Conservation (phyloP, 768 basidiomycete species). For the Naganishia vishniacii region DNA sequence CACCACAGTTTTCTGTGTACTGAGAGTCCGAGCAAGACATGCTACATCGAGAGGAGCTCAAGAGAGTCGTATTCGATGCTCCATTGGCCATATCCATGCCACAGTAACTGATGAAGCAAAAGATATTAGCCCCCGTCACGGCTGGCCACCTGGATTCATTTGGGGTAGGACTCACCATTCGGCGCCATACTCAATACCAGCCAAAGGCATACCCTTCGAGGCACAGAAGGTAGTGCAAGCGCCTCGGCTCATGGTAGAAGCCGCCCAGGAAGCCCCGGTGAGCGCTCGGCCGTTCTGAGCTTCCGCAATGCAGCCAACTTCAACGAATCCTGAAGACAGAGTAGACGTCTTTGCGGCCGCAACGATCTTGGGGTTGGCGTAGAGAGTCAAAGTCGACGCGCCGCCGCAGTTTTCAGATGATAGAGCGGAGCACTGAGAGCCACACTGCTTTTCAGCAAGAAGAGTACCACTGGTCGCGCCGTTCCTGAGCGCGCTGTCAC, state of each 20-base stretch:
- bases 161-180: slow-evolving; percentile 14
- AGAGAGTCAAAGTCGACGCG: slow-evolving; percentile 34
- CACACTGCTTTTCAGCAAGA: slow-evolving; percentile 36
- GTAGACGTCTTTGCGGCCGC: slow-evolving; percentile 12
- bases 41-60: slow-evolving; percentile 37
- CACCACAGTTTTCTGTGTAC: slow-evolving; percentile 47
- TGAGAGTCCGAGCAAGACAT: slow-evolving; percentile 35
- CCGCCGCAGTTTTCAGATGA: slow-evolving; percentile 47
- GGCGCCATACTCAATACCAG: slow-evolving; percentile 44
- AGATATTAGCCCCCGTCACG: neutral
- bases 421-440: slow-evolving; percentile 35
- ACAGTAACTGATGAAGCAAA: slow-evolving; percentile 41
- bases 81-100: slow-evolving; percentile 42
- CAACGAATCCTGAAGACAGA: neutral
- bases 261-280: slow-evolving; percentile 31
- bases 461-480: slow-evolving; percentile 44
- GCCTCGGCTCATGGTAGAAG: slow-evolving; percentile 43
- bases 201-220: slow-evolving; percentile 37
- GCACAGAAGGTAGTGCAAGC: slow-evolving; percentile 27
- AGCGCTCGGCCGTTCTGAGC: slow-evolving; percentile 41
- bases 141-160: no score
- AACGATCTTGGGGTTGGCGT: slow-evolving; percentile 40
- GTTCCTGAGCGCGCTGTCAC: slow-evolving; percentile 42
- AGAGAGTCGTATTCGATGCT: slow-evolving; percentile 42
- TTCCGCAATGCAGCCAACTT: slow-evolving; percentile 47